Evolutionary conservation across 2,329 filamentous ascomycete species (phyloP).

Genomic region (Exserohilum rostratum): DNA sequence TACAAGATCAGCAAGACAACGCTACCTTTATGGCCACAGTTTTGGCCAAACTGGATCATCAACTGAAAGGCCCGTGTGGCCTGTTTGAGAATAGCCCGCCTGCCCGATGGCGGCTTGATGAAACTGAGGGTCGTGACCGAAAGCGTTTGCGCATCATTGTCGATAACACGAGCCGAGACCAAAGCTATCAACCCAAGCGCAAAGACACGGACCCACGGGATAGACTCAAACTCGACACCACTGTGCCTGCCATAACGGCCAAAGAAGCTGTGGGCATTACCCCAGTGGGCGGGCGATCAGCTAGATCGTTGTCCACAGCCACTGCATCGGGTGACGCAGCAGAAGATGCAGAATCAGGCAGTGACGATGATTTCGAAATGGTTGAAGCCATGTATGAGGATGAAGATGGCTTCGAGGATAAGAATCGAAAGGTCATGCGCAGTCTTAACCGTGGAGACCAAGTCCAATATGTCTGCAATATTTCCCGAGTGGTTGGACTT

Average conservation of each 20-base stretch:
- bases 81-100: slow-evolving; percentile 71
- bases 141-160: slow-evolving; percentile 90
- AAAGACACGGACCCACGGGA: slow-evolving; percentile 64
- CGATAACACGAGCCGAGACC: slow-evolving; percentile 69
- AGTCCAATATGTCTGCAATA: slow-evolving; percentile 92
- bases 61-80: slow-evolving; percentile 79
- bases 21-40: slow-evolving; percentile 75
- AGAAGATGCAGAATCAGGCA: slow-evolving; percentile 51
- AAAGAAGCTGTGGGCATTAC: slow-evolving; percentile 40
- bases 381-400: slow-evolving; percentile 90
- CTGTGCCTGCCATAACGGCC: slow-evolving; percentile 40
- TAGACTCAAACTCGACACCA: slow-evolving; percentile 55
- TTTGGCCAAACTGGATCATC: slow-evolving; percentile 78
- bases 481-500: slow-evolving; percentile 90
- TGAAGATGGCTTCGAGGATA: slow-evolving; percentile 89
- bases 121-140: slow-evolving; percentile 92
- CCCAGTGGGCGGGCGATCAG: slow-evolving; percentile 28
- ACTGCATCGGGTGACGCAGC: slow-evolving; percentile 39
- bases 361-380: slow-evolving; percentile 94
- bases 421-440: slow-evolving; percentile 97
- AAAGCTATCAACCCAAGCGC: slow-evolving; percentile 84
- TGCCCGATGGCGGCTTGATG: slow-evolving; percentile 88
- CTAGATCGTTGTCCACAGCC: slow-evolving; percentile 28
- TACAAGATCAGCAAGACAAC: slow-evolving; percentile 95
- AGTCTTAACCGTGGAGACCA: slow-evolving; percentile 88